phyloP scores from a whole-genome alignment of 2,329 filamentous ascomycete genomes.

The Tricladium varicosporioides region DNA sequence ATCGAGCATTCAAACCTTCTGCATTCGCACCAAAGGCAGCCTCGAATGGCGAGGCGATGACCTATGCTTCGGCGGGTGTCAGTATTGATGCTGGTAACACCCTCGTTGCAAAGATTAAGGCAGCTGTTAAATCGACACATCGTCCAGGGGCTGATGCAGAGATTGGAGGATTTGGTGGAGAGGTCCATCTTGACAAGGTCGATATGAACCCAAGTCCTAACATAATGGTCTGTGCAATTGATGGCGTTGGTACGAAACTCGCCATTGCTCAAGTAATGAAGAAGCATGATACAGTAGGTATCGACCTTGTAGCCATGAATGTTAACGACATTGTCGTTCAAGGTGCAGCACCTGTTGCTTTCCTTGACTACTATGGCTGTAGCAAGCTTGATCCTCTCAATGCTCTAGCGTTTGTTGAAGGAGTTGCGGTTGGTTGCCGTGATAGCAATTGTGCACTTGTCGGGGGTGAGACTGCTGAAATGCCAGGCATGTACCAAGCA shows the following conservation, averaged over 20 bases:
- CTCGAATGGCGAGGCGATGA: conserved; percentile 52
- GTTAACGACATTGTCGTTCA: conserved; percentile 97
- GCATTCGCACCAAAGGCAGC: conserved; percentile 30
- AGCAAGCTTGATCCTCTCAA: conserved; percentile 77
- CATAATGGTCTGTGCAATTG: conserved; percentile 88
- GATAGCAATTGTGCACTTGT: conserved; percentile 85
- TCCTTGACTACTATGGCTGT: conserved; percentile 97
- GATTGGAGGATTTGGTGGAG: conserved; percentile 93
- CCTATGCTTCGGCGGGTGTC: conserved; percentile 90
- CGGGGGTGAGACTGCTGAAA: conserved; percentile 97
- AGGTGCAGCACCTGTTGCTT: conserved; percentile 91
- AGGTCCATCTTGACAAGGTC: conserved; percentile 73
- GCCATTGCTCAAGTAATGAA: conserved; percentile 89
- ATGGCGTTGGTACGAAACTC: conserved; percentile 95
- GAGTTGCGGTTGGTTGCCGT: conserved; percentile 83
- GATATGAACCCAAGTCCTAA: conserved; percentile 69
- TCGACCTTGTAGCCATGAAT: conserved; percentile 96
- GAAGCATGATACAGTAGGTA: conserved; percentile 91
- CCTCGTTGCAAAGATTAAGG: conserved; percentile 89
- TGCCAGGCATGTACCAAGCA: conserved; percentile 85
- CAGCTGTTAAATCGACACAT: conserved; percentile 79
- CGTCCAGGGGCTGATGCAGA: conserved; percentile 86
- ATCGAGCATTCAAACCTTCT: conserved; percentile 61
- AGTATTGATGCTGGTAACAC: conserved; percentile 93
- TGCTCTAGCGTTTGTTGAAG: conserved; percentile 83